Conservation (phyloP, 257 asterid species). For the Ehretia macrophylla region DNA sequence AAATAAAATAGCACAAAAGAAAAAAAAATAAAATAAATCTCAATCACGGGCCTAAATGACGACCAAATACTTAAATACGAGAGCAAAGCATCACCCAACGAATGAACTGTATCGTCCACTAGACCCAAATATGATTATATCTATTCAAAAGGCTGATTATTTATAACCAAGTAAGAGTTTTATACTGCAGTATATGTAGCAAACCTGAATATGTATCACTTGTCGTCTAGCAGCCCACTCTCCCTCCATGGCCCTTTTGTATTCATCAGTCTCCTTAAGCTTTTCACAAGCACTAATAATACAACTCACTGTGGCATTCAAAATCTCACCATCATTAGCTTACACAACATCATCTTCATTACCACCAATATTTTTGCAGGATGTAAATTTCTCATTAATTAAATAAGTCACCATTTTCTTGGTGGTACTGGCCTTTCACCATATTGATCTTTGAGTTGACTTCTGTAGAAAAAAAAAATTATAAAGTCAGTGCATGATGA, state of each 20-base stretch:
- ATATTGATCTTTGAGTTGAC: conserved; percentile 10
- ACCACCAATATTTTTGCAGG: not conserved
- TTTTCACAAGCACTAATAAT: conserved; percentile 55
- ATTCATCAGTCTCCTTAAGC: conserved; percentile 86
- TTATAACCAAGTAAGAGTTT: no score
- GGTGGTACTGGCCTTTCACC: conserved; percentile 1
- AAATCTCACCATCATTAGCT: conserved; percentile 10
- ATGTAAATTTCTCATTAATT: conserved; percentile 16
- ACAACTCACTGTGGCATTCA: conserved; percentile 18
- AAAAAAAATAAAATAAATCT: no score
- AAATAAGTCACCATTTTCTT: conserved; percentile 11
- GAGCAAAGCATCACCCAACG: no score
- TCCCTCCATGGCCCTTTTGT: conserved; percentile 67
- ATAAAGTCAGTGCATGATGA: no score
- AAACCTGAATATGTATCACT: conserved; percentile 69
- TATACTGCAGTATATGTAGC: no score
- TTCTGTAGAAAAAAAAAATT: conserved; percentile 10
- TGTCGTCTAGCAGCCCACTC: conserved; percentile 74
- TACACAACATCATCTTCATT: conserved; percentile 19
- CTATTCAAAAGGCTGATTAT: no score
- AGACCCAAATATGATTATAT: no score
- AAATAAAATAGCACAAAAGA: no score
- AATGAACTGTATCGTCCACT: no score
- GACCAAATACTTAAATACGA: no score
- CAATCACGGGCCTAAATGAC: no score